Evolutionary conservation across 2,329 filamentous ascomycete genomes (phyloP), one percentile per base, ranked within the genome.

Genomic region (Colletotrichum navitas): DNA sequence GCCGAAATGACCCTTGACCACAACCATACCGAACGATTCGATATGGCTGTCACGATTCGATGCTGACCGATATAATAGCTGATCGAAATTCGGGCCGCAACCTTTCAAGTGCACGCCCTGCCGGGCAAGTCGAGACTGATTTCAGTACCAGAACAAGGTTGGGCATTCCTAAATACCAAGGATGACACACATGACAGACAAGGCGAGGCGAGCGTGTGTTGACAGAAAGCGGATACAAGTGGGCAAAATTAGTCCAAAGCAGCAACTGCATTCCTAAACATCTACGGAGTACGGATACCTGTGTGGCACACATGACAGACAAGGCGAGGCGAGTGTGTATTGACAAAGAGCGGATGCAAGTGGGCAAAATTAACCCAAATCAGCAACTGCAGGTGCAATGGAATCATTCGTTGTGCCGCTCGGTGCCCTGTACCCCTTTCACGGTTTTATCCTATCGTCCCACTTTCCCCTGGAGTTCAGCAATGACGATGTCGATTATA

Each of bases 221-320:
- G 26, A 45, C 32, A 32, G 26, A 60, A 32, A 29, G 16, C 56
- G 34, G 34, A 45, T 47, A 26, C 39, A 60, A 60, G 56, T 32
- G 14, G 56, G 41, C 56, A 32, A 45, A 60, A 34, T 60, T 60
- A 47, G 56, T 39, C 56, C 24, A n/a, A 43, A 32, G 39, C 29
- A 62, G 32, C 12, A 39, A 51, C n/a, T 24, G 45, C 29, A 51
- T 21, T 43, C 16, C 1, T 41, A 41, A 6, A 6, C 5, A 39
- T 10, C 34, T 34, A n/a, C n/a, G n/a, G n/a, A n/a, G n/a, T n/a
- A n/a, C n/a, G n/a, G n/a, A n/a, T n/a, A 34, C 10, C 10, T 39
- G 36, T 39, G 10, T 34, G n/a, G 47, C n/a, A 24, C 6, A 49
- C 47, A 14, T 26, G 24, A 26, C 4, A 51, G 21, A 49, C n/a